Base-by-base conservation (phyloP, 2,329 filamentous ascomycete species). In the Cordyceps cateniannulata region DNA sequence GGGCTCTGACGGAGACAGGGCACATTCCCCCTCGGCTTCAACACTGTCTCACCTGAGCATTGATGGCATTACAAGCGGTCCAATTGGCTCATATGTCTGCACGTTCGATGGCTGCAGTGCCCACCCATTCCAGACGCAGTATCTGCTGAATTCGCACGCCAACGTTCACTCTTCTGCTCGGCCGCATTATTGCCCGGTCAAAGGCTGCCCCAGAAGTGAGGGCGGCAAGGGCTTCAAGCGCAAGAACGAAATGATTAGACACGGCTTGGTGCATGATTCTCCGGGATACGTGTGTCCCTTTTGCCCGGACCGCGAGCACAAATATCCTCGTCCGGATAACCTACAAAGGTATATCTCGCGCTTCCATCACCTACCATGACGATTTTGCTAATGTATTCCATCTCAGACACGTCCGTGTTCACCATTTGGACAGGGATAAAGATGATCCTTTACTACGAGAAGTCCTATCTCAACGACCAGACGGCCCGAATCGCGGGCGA, bases 201-300 rank as follows among this genome's bases (percentile, higher is more conserved):
- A 78, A 53, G 83, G 81, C 0, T 89, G 86, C 66, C 77, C 84
- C n/a, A 79, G 85, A 55, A 82, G 81, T 53, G 82, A 86, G 69
- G 81, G 82, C 2, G 86, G 86, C 4, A 86, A 85, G 65, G 86
- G 86, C 0, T 89, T 89, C 71, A 89, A 89, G 71, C 79, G 86
- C 61, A 89, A 88, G 71, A 89, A 89, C 66, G 86, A 89, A 70
- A 88, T 89, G 86, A 88, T 88, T 51, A 76, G 86, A 29, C 86
- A 89, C 69, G 93, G 93, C 1, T 82, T 98, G 3, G 95, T 98
- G 4, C 95, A 99, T 70, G 88, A 92, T 65, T 96, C 91, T 8
- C 95, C 95, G 1, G 93, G 93, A 63, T 99, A 98, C 69, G 87
- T 96, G 32, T 99, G 95, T 72, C 95, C 95, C 0, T 98, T 97